A percentile compares a stretch with the other conserved stretches of the same genome.
phyloP scores from a whole-genome alignment of 2,329 filamentous ascomycete species.

The Exophiala dermatitidis region DNA sequence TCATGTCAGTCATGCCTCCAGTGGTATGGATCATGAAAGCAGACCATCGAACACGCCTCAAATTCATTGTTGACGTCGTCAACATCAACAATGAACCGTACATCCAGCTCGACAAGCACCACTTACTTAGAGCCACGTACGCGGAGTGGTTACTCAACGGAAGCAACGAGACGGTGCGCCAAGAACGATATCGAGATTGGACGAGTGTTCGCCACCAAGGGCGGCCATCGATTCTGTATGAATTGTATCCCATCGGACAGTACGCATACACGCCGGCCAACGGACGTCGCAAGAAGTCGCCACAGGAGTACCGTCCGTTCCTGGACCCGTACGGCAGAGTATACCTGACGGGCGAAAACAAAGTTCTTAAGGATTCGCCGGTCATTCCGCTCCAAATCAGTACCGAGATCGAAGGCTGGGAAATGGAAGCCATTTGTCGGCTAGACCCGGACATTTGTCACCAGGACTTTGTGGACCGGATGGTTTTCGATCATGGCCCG shows the following conservation, averaged over 20 bases:
- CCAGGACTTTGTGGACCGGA: conserved; percentile 17
- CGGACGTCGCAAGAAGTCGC: conserved; percentile 9
- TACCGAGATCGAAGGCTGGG: conserved; percentile 18
- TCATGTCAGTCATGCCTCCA: conserved; percentile 1
- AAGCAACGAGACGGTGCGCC: conserved; percentile 8
- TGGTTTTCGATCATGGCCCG: neutral
- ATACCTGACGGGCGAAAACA: conserved; percentile 7
- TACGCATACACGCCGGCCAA: conserved; percentile 7
- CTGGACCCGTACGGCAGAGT: conserved; percentile 8
- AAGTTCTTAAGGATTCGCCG: conserved; percentile 5
- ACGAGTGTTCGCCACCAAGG: neutral
- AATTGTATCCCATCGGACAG: conserved; percentile 8
- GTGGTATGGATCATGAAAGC: conserved; percentile 4
- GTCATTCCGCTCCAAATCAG: conserved; percentile 6
- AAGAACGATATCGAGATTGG: neutral
- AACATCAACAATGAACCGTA: conserved; percentile 7
- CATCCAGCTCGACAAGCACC: conserved; percentile 1
- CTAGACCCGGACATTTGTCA: conserved; percentile 13
- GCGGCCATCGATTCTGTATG: conserved; percentile 7
- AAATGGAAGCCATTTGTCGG: conserved; percentile 16
- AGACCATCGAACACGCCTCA: conserved; percentile 6
- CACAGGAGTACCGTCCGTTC: conserved; percentile 9
- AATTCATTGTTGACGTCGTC: conserved; percentile 1
- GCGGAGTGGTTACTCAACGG: neutral
- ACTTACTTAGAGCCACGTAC: conserved; percentile 7